These are phyloP conservation scores for Blastobotrys ciferrii DNA, from an alignment of 1,139 yeast genomes.

Conservation along the genomic window DNA sequence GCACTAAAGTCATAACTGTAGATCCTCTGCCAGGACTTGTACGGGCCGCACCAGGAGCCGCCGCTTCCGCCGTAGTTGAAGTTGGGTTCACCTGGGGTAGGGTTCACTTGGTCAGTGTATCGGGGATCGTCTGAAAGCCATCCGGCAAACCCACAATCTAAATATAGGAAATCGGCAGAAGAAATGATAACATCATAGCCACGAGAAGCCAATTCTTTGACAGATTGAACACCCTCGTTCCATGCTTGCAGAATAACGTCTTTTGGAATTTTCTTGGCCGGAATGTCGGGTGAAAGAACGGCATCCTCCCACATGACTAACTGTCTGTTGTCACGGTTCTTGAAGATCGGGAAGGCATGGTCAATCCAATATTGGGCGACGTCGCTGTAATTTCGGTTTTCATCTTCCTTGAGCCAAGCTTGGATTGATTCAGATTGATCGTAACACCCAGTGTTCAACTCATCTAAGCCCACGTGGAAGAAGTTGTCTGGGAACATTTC, in stretches of 20 bases:
- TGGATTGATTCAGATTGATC: conserved; percentile 35
- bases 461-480: conserved; percentile 52
- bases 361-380: conserved; percentile 46
- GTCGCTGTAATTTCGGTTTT: conserved; percentile 42
- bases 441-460: conserved; percentile 43
- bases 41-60: conserved; percentile 52
- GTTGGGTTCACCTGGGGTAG: conserved; percentile 32
- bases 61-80: conserved; percentile 40
- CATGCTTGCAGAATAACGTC: conserved; percentile 45
- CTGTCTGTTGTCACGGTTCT: conserved; percentile 30
- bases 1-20: conserved; percentile 43
- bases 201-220: conserved; percentile 37
- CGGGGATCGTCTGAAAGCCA: conserved; percentile 44
- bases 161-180: conserved; percentile 40
- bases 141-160: conserved; percentile 51
- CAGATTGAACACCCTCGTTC: conserved; percentile 30
- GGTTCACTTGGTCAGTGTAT: conserved; percentile 30
- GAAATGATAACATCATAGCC: conserved; percentile 50
- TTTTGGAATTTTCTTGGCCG: conserved; percentile 29
- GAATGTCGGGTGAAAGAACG: conserved; percentile 30
- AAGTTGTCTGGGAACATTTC: conserved; percentile 40
- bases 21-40: conserved; percentile 50
- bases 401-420: conserved; percentile 41
- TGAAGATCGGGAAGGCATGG: conserved; percentile 41
- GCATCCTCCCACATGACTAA: conserved; percentile 52